Percentiles rank a stretch among this genome's conserved stretches.
Conservation (phyloP, 179 eudicot genomes). For the Drosera spatulata region DNA sequence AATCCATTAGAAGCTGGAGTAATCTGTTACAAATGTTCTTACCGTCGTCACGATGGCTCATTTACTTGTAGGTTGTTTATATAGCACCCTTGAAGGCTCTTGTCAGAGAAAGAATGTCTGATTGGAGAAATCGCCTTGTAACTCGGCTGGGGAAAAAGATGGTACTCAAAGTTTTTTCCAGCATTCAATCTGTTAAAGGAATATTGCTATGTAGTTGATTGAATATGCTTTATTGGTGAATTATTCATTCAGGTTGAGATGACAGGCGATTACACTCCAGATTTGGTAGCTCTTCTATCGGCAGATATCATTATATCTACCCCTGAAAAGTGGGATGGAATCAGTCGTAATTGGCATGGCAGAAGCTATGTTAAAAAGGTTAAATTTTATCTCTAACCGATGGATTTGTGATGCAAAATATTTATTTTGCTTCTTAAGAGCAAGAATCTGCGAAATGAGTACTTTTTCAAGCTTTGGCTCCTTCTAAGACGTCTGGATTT, state of each 20-base stretch:
- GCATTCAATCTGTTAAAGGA: background rate
- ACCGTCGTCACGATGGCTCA: background rate
- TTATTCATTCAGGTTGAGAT: conserved; percentile 79
- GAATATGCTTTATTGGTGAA: conserved; percentile 2
- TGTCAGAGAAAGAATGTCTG: conserved; percentile 95
- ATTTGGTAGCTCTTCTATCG: conserved; percentile 77
- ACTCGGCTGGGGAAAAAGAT: conserved; percentile 80
- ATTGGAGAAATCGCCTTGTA: conserved; percentile 84
- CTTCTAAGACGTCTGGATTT: conserved; percentile 12
- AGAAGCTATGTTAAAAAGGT: conserved; percentile 97
- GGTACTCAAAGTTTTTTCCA: conserved; percentile 25
- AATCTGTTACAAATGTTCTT: background rate
- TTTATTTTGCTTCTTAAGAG: background rate
- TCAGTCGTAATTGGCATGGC: conserved; percentile 97
- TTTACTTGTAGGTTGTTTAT: conserved; percentile 64
- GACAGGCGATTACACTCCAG: conserved; percentile 99
- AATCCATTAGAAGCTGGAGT: background rate
- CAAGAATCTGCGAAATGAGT: too few species aligned
- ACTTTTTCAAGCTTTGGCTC: background rate
- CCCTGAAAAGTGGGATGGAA: conserved; percentile 99
- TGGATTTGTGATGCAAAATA: background rate
- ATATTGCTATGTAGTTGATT: background rate
- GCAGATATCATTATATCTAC: conserved; percentile 97
- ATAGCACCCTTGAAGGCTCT: conserved; percentile 98
- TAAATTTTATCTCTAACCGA: background rate